Conservation (phyloP, 2,329 filamentous ascomycete species). For the Aspergillus piperis region DNA sequence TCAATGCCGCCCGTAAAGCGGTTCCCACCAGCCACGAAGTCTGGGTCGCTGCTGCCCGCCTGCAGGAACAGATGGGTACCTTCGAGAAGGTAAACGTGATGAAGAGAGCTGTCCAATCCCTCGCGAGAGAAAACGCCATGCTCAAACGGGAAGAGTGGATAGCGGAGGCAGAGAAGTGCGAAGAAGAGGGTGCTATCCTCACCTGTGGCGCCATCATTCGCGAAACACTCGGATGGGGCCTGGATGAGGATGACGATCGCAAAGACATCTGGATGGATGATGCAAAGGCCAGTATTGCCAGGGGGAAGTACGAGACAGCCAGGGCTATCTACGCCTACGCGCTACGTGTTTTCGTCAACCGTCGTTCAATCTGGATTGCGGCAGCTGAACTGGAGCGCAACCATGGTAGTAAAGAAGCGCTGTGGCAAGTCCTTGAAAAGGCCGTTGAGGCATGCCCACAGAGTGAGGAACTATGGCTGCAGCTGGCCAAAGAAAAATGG, state of each 20-base stretch:
- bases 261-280: slow-evolving; percentile 97
- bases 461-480: slow-evolving; percentile 91
- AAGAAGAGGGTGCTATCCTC: slow-evolving; percentile 82
- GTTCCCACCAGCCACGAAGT: slow-evolving; percentile 92
- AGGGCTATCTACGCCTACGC: slow-evolving; percentile 92
- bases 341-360: slow-evolving; percentile 83
- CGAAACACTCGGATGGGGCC: slow-evolving; percentile 86
- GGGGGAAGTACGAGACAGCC: slow-evolving; percentile 85
- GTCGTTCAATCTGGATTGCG: slow-evolving; percentile 84
- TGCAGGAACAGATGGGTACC: slow-evolving; percentile 87
- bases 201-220: slow-evolving; percentile 89
- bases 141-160: slow-evolving; percentile 98
- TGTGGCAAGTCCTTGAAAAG: slow-evolving; percentile 86
- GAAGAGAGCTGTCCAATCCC: slow-evolving; percentile 85
- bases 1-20: slow-evolving; percentile 93
- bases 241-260: slow-evolving; percentile 95
- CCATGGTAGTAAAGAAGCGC: slow-evolving; percentile 78
- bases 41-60: slow-evolving; percentile 89
- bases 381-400: slow-evolving; percentile 89
- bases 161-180: slow-evolving; percentile 87
- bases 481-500: slow-evolving; percentile 94
- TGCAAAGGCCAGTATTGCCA: slow-evolving; percentile 75
- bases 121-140: slow-evolving; percentile 93
- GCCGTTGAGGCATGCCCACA: slow-evolving; percentile 91
- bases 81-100: slow-evolving; percentile 83